phyloP scores from a whole-genome alignment of 495 filamentous ascomycete species.

The Geopyxis carbonaria region DNA sequence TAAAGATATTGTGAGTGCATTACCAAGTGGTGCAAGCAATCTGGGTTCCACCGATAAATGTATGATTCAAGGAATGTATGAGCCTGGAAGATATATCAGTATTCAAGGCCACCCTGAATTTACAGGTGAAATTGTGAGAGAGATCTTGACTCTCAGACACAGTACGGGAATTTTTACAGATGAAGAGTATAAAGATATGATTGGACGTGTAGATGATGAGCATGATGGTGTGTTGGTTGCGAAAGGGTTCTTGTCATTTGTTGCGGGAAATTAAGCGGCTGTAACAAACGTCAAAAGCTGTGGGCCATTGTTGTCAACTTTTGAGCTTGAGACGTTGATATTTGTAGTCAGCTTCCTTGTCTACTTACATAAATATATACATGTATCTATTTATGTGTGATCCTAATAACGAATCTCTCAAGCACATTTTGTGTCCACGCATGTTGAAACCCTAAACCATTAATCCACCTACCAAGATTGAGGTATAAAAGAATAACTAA shows the following conservation, averaged over 20 bases:
- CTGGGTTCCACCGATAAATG: conserved; percentile 54
- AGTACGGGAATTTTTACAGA: conserved; percentile 47
- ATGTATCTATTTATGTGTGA: too few species aligned
- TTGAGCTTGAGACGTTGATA: too few species aligned
- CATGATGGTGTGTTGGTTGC: conserved; percentile 65
- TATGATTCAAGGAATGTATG: conserved; percentile 65
- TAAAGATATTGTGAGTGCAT: conserved; percentile 52
- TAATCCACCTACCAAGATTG: too few species aligned
- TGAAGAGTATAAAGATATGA: conserved; percentile 45
- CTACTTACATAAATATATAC: too few species aligned
- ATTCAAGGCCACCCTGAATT: conserved; percentile 93
- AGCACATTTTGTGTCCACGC: too few species aligned
- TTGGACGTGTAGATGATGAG: conserved; percentile 41
- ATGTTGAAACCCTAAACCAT: too few species aligned
- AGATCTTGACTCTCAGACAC: conserved; percentile 46
- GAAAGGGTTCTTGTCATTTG: conserved; percentile 53
- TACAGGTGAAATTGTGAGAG: conserved; percentile 50
- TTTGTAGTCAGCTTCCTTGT: too few species aligned
- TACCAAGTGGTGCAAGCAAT: conserved; percentile 42
- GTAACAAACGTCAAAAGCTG: too few species aligned
- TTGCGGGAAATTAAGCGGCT: conserved; percentile 31
- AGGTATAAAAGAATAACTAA: too few species aligned
- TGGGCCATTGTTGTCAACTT: too few species aligned
- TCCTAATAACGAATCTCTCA: too few species aligned
- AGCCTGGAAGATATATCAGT: conserved; percentile 46